phyloP scores from a whole-genome alignment of 192 early-diverging fungal species.

The Backusella westeae region DNA sequence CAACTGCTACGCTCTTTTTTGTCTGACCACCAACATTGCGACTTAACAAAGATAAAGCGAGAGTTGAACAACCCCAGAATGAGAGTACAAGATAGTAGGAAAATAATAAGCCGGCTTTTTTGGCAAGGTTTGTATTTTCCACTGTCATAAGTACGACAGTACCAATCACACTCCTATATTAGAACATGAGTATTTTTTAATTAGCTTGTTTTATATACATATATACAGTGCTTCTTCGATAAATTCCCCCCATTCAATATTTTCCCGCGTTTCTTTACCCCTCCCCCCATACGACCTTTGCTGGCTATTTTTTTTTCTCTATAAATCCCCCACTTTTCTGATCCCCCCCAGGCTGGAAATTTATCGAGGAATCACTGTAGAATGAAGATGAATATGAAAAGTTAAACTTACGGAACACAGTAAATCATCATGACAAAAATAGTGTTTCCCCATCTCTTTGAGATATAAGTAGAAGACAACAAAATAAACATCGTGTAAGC shows the following conservation, averaged over 20 bases:
- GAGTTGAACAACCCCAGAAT: conserved; percentile 21
- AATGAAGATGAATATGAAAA: neutral
- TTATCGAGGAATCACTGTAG: no score
- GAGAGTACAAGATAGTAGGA: conserved; percentile 19
- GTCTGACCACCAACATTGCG: conserved; percentile 28
- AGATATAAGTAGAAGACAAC: conserved; percentile 1
- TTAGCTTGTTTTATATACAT: neutral
- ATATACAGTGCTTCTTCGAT: neutral
- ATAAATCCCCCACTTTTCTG: no score
- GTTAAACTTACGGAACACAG: conserved; percentile 13
- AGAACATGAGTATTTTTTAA: neutral
- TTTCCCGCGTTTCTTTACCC: no score
- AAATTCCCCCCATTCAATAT: no score
- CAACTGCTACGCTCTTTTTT: conserved; percentile 16
- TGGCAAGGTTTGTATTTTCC: conserved; percentile 5
- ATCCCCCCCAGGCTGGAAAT: no score
- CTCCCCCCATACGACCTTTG: no score
- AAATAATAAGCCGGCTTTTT: conserved; percentile 13
- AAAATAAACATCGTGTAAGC: conserved; percentile 15
- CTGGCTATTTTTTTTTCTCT: no score
- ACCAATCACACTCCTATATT: conserved; percentile 14
- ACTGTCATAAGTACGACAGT: conserved; percentile 23
- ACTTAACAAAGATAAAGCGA: conserved; percentile 15
- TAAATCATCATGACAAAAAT: conserved; percentile 17
- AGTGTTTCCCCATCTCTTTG: conserved; percentile 14